Evolutionary conservation across 2,329 filamentous ascomycete genomes (phyloP).

Genomic region (Teratosphaeria pseudoeucalypti): DNA sequence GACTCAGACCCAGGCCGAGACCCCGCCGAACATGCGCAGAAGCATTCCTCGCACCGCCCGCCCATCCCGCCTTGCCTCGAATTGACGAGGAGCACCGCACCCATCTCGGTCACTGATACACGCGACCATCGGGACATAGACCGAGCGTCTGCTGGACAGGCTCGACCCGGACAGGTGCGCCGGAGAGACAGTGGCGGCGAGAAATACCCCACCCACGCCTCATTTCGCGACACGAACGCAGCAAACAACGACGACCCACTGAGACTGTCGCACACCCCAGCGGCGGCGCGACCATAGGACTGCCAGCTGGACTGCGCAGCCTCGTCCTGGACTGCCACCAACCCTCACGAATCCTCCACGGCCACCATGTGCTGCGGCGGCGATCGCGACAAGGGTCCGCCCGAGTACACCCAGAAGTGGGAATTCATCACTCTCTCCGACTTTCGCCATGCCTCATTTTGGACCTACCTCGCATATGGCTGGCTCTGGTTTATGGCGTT

Average conservation of each 20-base stretch:
- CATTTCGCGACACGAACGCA: background rate
- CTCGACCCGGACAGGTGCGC: background rate
- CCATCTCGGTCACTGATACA: background rate
- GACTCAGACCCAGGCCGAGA: background rate
- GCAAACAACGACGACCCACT: background rate
- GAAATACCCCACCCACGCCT: background rate
- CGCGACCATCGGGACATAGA: background rate
- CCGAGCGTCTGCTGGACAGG: background rate
- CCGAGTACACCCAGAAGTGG: conserved; percentile 55
- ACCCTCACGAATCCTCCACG: background rate
- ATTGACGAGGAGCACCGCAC: background rate
- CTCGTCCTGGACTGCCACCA: background rate
- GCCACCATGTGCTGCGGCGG: conserved; percentile 26
- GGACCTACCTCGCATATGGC: conserved; percentile 66
- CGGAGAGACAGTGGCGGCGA: background rate
- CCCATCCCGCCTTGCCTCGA: background rate
- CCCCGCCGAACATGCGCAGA: background rate
- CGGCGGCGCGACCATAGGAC: background rate
- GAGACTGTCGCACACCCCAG: background rate
- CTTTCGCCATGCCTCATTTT: conserved; percentile 74
- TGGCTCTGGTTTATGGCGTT: conserved; percentile 74
- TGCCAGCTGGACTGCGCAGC: background rate
- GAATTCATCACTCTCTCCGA: conserved; percentile 70
- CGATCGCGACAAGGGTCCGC: conserved; percentile 27
- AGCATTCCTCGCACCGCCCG: background rate